Percentiles rank a stretch among this genome's conserved stretches.
Conservation (phyloP, 75 land plant genomes). For the Cunninghamia lanceolata region DNA sequence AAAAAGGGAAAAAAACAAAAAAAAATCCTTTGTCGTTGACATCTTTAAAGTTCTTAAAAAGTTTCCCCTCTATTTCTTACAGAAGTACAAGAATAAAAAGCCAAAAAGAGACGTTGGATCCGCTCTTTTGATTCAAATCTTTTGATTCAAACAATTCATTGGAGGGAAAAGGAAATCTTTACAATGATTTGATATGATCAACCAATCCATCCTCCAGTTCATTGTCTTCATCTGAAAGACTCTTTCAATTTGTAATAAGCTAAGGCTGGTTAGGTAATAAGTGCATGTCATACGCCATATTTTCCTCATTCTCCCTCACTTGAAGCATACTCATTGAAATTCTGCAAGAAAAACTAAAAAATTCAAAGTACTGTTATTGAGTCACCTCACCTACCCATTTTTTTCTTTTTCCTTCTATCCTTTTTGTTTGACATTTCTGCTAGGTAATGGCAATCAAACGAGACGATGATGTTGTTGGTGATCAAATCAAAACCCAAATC, state of each 20-base stretch:
- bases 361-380: neutral
- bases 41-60: neutral
- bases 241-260: conserved; percentile 1
- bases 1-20: neutral
- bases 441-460: neutral
- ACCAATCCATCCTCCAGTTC: neutral
- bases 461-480: neutral
- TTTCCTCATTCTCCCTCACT: neutral
- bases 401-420: neutral
- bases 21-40: neutral
- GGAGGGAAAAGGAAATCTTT: neutral
- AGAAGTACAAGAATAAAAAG: neutral
- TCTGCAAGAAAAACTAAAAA: neutral
- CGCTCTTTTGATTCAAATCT: neutral
- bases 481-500: neutral
- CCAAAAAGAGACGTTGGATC: neutral
- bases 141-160: neutral
- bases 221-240: neutral
- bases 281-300: neutral
- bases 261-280: neutral
- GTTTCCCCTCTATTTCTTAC: too few relatives aligned
- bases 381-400: neutral
- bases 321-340: neutral
- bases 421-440: neutral
- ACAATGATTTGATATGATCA: neutral